Conservation (phyloP, 441 rosid genomes). For the Euphorbia corollata region DNA sequence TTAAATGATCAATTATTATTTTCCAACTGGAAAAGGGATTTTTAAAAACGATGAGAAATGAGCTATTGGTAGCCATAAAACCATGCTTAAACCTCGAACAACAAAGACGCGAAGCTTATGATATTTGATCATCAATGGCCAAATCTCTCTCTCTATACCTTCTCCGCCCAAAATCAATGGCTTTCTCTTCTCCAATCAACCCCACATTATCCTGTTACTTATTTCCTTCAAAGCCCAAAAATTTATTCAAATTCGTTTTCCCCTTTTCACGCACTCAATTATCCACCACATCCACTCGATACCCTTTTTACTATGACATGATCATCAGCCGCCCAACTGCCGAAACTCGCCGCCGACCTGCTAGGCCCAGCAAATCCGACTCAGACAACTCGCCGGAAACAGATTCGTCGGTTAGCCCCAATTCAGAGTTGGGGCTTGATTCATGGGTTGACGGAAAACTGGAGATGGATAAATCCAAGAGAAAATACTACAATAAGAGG, state of each 20-base stretch:
- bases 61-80: background rate
- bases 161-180: constrained; percentile 29
- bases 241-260: constrained; percentile 21
- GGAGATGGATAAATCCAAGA: constrained; percentile 77
- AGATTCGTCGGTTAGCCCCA: constrained; percentile 27
- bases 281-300: constrained; percentile 58
- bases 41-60: background rate
- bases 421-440: constrained; percentile 45
- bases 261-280: constrained; percentile 22
- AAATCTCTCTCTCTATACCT: constrained; percentile 27
- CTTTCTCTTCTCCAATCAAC: constrained; percentile 14
- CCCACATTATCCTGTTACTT: constrained; percentile 9
- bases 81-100: constrained; percentile 8
- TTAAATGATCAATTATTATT: too few species aligned
- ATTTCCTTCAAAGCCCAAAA: constrained; percentile 26
- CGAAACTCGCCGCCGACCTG: constrained; percentile 36
- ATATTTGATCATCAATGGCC: constrained; percentile 23
- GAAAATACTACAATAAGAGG: constrained; percentile 78
- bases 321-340: constrained; percentile 58
- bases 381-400: constrained; percentile 28
- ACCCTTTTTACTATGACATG: constrained; percentile 81
- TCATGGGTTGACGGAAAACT: constrained; percentile 78
- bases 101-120: background rate
- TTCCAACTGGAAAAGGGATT: too few species aligned
- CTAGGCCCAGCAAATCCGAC: constrained; percentile 22